These are phyloP conservation scores for Pythium volutum DNA, from an alignment of 352 stramenopile species.

Conservation along the genomic window DNA sequence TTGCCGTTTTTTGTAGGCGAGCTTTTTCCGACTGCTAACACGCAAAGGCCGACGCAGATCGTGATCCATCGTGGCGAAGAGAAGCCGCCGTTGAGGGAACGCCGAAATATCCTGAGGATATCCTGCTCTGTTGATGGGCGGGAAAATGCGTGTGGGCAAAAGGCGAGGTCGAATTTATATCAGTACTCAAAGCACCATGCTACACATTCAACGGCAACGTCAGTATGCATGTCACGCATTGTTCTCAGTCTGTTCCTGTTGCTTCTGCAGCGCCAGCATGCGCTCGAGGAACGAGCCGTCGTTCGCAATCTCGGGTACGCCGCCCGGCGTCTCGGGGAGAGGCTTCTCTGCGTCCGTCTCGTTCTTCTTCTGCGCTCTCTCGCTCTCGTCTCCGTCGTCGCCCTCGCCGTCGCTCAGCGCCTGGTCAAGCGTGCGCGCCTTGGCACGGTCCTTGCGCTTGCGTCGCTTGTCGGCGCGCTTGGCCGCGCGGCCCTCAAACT, in stretches of 20 bases:
- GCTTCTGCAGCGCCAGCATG: conserved; percentile 65
- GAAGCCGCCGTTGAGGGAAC: not conserved
- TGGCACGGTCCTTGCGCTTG: conserved; percentile 68
- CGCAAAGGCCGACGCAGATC: not conserved
- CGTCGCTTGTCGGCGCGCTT: conserved; percentile 80
- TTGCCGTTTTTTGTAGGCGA: not conserved
- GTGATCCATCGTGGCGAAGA: not conserved
- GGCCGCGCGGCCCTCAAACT: conserved; percentile 62
- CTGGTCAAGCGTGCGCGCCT: conserved; percentile 27
- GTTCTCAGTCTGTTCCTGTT: conserved; percentile 28
- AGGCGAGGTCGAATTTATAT: not conserved
- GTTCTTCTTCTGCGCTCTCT: conserved; percentile 15
- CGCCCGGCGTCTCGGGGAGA: conserved; percentile 58
- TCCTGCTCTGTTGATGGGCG: not conserved
- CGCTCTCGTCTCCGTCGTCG: conserved; percentile 2
- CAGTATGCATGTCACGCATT: not conserved
- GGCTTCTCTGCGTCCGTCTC: not conserved
- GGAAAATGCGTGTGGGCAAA: not conserved
- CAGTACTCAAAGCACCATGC: too few species aligned
- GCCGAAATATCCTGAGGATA: not conserved
- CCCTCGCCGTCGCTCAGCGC: conserved; percentile 26
- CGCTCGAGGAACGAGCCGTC: conserved; percentile 76
- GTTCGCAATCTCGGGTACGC: conserved; percentile 73
- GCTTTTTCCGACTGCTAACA: too few species aligned
- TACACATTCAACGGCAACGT: not conserved